phyloP scores from a whole-genome alignment of 1,284 basidiomycete species.

The Irpex sp. region DNA sequence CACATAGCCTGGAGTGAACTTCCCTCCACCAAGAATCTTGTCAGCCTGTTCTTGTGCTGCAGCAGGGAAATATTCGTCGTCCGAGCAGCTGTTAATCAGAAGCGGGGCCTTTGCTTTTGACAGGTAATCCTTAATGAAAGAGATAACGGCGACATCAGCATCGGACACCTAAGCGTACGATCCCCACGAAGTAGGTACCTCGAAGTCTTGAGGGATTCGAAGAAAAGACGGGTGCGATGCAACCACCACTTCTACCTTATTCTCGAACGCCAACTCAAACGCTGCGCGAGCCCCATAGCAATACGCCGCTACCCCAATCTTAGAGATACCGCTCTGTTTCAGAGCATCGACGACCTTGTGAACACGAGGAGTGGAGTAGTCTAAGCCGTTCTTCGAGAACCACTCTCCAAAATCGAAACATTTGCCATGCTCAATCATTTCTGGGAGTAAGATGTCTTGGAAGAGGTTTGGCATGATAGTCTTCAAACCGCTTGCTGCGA shows the following conservation, averaged over 20 bases:
- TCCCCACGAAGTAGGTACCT: slow-evolving; percentile 33
- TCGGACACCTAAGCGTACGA: not conserved
- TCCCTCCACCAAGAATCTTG: slow-evolving; percentile 48
- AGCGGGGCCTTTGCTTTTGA: slow-evolving; percentile 47
- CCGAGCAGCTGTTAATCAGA: slow-evolving; percentile 59
- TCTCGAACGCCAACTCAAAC: slow-evolving; percentile 67
- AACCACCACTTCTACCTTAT: slow-evolving; percentile 47
- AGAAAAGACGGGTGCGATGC: slow-evolving; percentile 70
- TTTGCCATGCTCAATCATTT: slow-evolving; percentile 44
- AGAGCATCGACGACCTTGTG: slow-evolving; percentile 57
- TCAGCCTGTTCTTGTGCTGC: slow-evolving; percentile 48
- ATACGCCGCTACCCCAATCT: slow-evolving; percentile 60
- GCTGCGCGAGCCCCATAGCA: slow-evolving; percentile 59
- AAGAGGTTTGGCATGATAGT: slow-evolving; percentile 56
- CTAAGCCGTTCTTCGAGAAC: slow-evolving; percentile 38
- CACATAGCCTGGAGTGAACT: slow-evolving; percentile 44
- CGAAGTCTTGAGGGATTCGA: slow-evolving; percentile 55
- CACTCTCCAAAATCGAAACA: slow-evolving; percentile 15
- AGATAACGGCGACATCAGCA: not conserved
- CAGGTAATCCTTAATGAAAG: slow-evolving; percentile 41
- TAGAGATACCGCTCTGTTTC: slow-evolving; percentile 52
- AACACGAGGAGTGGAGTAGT: slow-evolving; percentile 46
- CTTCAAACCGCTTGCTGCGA: slow-evolving; percentile 56
- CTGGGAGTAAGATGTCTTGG: slow-evolving; percentile 30
- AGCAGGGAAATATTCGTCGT: slow-evolving; percentile 46